Conservation (phyloP, 331 rosid genomes). For the Malus hybrid region DNA sequence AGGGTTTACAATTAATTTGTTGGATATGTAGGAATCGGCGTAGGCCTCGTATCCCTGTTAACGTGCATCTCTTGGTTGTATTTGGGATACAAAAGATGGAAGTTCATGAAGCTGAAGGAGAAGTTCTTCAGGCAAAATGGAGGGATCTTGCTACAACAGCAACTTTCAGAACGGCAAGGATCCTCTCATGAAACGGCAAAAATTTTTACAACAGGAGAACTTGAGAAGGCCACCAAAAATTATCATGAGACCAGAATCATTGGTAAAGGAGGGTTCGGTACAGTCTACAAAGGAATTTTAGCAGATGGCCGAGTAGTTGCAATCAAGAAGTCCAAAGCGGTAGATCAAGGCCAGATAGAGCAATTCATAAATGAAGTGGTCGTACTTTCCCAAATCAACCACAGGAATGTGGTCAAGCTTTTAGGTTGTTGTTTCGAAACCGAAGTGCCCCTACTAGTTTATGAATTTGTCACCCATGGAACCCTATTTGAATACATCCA, state of each 20-base stretch:
- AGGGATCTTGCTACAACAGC: too few relatives aligned
- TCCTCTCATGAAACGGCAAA: too few relatives aligned
- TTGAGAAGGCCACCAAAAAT: too few relatives aligned
- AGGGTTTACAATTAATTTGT: neutral
- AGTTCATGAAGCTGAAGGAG: too few relatives aligned
- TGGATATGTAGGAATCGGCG: neutral
- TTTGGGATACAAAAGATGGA: too few relatives aligned
- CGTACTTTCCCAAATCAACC: constrained; percentile 6
- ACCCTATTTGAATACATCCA: constrained; percentile 16
- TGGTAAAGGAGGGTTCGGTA: too few relatives aligned
- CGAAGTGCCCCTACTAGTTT: constrained; percentile 14
- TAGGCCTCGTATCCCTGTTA: neutral
- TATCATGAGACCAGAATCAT: too few relatives aligned
- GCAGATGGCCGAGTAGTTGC: neutral
- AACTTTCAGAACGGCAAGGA: too few relatives aligned
- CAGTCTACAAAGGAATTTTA: neutral
- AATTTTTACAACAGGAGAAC: too few relatives aligned
- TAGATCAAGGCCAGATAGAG: neutral
- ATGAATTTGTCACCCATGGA: constrained; percentile 7
- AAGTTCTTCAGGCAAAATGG: too few relatives aligned
- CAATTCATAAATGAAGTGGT: constrained; percentile 2
- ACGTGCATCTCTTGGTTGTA: too few relatives aligned
- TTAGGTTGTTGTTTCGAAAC: constrained; percentile 16
- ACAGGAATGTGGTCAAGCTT: constrained; percentile 1
- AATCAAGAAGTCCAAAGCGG: constrained; percentile 1